Conservation (phyloP, 225 moss, liverwort and hornwort species). For the Rhytidiadelphus loreus region DNA sequence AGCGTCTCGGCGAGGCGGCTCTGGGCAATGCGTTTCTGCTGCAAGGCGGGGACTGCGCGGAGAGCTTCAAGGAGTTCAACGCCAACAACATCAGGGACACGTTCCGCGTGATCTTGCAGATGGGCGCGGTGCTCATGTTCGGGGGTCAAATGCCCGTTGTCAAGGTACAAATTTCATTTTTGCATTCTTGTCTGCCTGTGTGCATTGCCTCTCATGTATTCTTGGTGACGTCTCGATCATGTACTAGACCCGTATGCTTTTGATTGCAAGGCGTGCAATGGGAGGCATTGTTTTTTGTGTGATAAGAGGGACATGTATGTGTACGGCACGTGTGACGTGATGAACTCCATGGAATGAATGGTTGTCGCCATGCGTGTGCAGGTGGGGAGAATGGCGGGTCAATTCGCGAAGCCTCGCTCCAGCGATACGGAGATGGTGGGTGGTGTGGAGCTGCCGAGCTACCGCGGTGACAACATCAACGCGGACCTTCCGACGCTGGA, state of each 20-base stretch:
- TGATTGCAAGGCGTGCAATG: no score
- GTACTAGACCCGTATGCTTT: not conserved
- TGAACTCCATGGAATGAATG: not conserved
- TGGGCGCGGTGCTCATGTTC: constrained; percentile 86
- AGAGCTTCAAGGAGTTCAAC: constrained; percentile 87
- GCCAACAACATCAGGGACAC: constrained; percentile 84
- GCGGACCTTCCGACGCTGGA: constrained; percentile 40
- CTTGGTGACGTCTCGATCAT: not conserved
- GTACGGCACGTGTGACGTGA: not conserved
- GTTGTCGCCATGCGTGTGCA: not conserved
- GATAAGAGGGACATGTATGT: no score
- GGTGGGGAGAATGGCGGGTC: constrained; percentile 18
- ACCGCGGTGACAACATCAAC: constrained; percentile 72
- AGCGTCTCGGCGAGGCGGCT: constrained; percentile 62
- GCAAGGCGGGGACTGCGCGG: constrained; percentile 78
- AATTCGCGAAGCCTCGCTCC: constrained; percentile 29
- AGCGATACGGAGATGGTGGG: constrained; percentile 41
- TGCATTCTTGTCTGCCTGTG: not conserved
- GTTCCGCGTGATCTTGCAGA: constrained; percentile 69
- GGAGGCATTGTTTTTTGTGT: not conserved
- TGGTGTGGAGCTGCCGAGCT: constrained; percentile 55
- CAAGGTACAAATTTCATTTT: not conserved
- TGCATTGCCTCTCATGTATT: not conserved
- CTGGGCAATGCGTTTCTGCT: constrained; percentile 68
- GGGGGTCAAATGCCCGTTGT: constrained; percentile 3